These are phyloP conservation scores for Leccinum subgranulosum DNA, from an alignment of 768 basidiomycete species.

Conservation along the genomic window DNA sequence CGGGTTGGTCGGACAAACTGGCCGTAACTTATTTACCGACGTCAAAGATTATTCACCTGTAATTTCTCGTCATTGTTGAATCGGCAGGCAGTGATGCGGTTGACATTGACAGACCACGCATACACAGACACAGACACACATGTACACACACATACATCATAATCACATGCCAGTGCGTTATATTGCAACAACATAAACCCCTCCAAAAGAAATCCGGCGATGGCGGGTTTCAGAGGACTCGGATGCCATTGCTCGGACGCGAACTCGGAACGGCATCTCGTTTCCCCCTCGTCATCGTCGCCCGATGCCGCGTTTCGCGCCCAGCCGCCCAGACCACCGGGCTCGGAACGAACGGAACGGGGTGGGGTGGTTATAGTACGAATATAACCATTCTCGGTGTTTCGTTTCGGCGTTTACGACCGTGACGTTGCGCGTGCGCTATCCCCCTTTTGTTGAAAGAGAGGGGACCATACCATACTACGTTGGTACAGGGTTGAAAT, in stretches of 20 bases:
- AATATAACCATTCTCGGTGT: constrained; percentile 1
- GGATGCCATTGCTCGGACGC: constrained; percentile 1
- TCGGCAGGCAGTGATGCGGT: neutral
- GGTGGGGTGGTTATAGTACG: neutral
- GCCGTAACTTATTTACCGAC: constrained; percentile 13
- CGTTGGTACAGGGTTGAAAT: too few relatives aligned
- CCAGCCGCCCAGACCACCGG: neutral
- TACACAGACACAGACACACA: neutral
- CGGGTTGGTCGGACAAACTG: constrained; percentile 1
- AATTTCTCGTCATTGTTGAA: neutral
- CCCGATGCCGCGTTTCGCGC: neutral
- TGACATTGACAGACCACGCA: neutral
- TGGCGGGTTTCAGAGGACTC: neutral
- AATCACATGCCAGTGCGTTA: neutral
- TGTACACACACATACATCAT: neutral
- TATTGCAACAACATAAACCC: neutral
- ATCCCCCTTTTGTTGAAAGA: constrained; percentile 4
- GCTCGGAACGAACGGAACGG: neutral
- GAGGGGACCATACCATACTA: too few relatives aligned
- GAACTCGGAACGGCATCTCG: neutral
- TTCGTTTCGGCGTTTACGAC: constrained; percentile 10
- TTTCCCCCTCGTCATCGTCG: neutral
- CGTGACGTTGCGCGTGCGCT: constrained; percentile 13
- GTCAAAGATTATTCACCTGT: constrained; percentile 13
- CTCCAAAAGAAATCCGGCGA: neutral